Base-by-base conservation (phyloP, 176 grass and related monocot genomes). In the Juncus inflexus region DNA sequence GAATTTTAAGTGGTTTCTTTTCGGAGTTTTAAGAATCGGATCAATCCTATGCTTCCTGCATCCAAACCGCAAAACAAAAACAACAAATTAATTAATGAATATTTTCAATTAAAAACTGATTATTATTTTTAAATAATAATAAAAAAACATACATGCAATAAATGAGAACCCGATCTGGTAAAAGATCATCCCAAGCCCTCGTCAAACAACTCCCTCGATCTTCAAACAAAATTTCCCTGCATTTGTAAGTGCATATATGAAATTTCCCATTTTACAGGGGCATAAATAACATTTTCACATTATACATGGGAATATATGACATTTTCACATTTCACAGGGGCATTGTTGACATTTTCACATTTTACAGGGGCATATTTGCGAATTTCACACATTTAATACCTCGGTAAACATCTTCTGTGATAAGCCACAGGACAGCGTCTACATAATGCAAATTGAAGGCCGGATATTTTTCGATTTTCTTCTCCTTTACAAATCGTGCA, bases 341-440 rank as follows among this genome's bases (percentile, higher is more conserved):
- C 19, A 28, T 28, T 28, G 19, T 28, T 28, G 19, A 28, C 19
- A 28, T 28, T 28, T 28, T 28, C 19, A 28, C 19, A 28, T 28
- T 28, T 28, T 28, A 28, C 19, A 28, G 19, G 19, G 19, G 19
- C 19, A 28, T 28, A 28, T 28, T 28, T 28, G 19, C 19, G 1
- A 28, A 28, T 28, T 28, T 28, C 19, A 28, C 19, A 28, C 19
- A 28, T 37, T 0, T 51, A 50, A 62, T 70, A 95, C 91, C 86
- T 87, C 54, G 86, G 91, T 58, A 95, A 77, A 76, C 91, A 95
- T 67, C 75, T 79, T 42, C 76, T 63, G 57, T 95, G 91, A 49
- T 95, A 95, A 40, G 64, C 62, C 13, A 68, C 82, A 67, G 91
- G 91, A 60, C 91, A 95, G 11, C 81, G 80, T 66, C 81, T 85